Base-by-base conservation (phyloP, 2,329 filamentous ascomycete species). In the Teratosphaeria gauchensis region DNA sequence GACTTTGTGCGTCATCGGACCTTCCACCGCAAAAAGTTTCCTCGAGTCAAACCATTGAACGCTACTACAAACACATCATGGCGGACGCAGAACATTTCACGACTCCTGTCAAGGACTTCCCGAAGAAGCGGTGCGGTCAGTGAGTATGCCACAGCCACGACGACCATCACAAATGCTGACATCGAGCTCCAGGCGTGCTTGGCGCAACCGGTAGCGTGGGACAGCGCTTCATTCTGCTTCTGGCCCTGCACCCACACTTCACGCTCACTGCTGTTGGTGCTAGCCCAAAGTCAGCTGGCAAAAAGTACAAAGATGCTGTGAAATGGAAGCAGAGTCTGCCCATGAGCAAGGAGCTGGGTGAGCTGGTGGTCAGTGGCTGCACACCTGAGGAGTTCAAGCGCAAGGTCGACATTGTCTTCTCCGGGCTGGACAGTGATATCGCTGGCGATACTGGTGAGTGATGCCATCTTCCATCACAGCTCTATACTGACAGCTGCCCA, bases 121-220 rank as follows among this genome's bases (percentile, higher is more conserved):
- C 77, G 52, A 78, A 76, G 66, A 80, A 77, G 73, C 78, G 79
- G 71, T 81, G 79, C 73, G 78, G 78, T 80, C 59, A 64, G 76
- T 74, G 58, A 62, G 64, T 65, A 63, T 59, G 51, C 55, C 62
- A 55, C 42, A 9, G 32, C 28, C 54, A 21, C 38, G 53, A 86
- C 31, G 48, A 58, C 24, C 51, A 52, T 83, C 84, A 53, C 72
- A 24, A 35, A 53, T 33, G 42, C 54, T 57, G 33, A 58, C 32
- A 56, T 53, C 56, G 16, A 30, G 56, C 24, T 56, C 48, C 62
- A 80, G 78, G 76, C 62, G 90, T 96, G 59, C 84, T 96, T 58
- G 92, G 92, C 68, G 90, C 88, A 75, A 97, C 92, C 33, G 94
- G 94, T 71, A 95, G 91, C 38, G 92, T 97, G 14, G 92, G 92